Evolutionary conservation across 2,329 filamentous ascomycete genomes (phyloP).

Genomic region (Cryphonectria radicalis): DNA sequence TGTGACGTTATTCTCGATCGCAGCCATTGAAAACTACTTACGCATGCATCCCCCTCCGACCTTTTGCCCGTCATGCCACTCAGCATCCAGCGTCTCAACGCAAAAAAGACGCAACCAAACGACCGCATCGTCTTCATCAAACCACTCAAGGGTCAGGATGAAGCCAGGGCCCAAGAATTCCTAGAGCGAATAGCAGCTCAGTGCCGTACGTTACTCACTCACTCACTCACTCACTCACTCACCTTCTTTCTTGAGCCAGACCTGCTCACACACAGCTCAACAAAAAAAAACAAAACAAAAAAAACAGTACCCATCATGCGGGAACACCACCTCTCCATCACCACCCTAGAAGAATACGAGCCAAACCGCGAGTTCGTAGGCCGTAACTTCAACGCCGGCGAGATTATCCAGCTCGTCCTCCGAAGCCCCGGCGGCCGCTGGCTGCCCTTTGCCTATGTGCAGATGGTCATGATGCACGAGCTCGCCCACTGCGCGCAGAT

Average conservation of each 20-base stretch:
- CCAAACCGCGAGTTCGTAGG: conserved; percentile 83
- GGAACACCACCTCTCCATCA: conserved; percentile 66
- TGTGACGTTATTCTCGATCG: not conserved
- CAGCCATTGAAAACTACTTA: not conserved
- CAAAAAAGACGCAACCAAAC: conserved; percentile 74
- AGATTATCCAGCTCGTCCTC: conserved; percentile 84
- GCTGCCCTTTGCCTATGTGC: conserved; percentile 82
- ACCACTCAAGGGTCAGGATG: conserved; percentile 68
- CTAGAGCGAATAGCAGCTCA: conserved; percentile 79
- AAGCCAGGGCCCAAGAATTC: conserved; percentile 68
- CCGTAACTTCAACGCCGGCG: conserved; percentile 88
- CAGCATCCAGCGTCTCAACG: conserved; percentile 79
- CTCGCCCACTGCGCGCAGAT: conserved; percentile 88
- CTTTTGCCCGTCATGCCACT: conserved; percentile 64
- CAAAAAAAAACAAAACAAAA: no score
- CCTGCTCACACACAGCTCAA: conserved; percentile 11
- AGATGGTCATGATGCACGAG: conserved; percentile 97
- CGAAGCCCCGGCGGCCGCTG: conserved; percentile 66
- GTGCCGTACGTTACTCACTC: conserved; percentile 58
- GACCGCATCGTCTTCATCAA: conserved; percentile 84
- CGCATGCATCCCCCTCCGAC: no score
- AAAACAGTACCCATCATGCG: conserved; percentile 68
- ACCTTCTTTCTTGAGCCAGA: not conserved
- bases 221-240: conserved; percentile 30
- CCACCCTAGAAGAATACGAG: conserved; percentile 78